Conservation (phyloP, 2,329 filamentous ascomycete species). For the Anthostomella pinea region DNA sequence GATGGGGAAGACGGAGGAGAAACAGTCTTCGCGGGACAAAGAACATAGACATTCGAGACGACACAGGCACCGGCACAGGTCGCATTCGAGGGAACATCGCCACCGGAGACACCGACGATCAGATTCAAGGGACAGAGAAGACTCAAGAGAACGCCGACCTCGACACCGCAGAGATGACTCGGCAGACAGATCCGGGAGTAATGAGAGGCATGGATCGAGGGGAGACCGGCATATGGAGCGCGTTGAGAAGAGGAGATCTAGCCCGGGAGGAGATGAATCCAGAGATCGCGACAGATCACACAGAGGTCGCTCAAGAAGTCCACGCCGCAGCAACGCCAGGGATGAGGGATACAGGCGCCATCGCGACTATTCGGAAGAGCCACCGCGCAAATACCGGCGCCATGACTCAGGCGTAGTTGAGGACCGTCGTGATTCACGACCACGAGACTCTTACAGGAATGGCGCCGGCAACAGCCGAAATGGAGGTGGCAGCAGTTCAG, state of each 20-base stretch:
- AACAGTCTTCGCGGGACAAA: constrained; percentile 33
- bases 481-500: constrained; percentile 16
- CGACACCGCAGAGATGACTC: constrained; percentile 46
- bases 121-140: constrained; percentile 37
- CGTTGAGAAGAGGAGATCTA: constrained; percentile 19
- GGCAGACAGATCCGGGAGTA: constrained; percentile 35
- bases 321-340: constrained; percentile 27
- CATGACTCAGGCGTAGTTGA: constrained; percentile 22
- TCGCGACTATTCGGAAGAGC: constrained; percentile 27
- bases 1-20: constrained; percentile 54
- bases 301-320: constrained; percentile 32
- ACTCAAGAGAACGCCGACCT: constrained; percentile 37
- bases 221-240: constrained; percentile 21
- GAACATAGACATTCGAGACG: constrained; percentile 45
- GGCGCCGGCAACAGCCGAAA: constrained; percentile 21
- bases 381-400: constrained; percentile 19
- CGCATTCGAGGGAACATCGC: constrained; percentile 32
- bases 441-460: constrained; percentile 17
- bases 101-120: constrained; percentile 42
- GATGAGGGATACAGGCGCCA: constrained; percentile 33
- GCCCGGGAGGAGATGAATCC: constrained; percentile 16
- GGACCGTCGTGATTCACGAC: constrained; percentile 26
- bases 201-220: constrained; percentile 36
- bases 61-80: constrained; percentile 36
- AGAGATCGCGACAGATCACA: constrained; percentile 20